These are phyloP conservation scores for Knufia petricola DNA, from an alignment of 2,329 filamentous ascomycete species.

Conservation along the genomic window DNA sequence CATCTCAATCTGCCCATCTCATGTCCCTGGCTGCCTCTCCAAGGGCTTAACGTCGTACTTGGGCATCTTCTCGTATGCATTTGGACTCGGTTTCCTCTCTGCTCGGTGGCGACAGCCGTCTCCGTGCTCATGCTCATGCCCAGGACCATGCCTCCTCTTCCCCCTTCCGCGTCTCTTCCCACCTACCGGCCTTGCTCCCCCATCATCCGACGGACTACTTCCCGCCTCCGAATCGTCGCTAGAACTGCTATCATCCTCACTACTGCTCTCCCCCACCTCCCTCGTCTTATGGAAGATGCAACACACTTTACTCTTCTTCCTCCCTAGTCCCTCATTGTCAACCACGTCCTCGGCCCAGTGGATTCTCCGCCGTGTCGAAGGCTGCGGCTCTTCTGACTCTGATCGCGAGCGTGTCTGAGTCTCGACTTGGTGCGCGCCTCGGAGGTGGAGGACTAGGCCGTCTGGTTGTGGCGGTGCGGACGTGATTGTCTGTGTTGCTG, in stretches of 20 bases:
- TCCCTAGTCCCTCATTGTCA: constrained; percentile 89
- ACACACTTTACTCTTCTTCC: constrained; percentile 98
- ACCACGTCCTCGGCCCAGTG: constrained; percentile 89
- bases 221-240: constrained; percentile 40
- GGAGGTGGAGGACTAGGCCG: constrained; percentile 21
- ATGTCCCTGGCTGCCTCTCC: constrained; percentile 6
- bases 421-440: constrained; percentile 16
- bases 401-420: neutral
- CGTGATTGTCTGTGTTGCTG: constrained; percentile 24
- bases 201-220: constrained; percentile 37
- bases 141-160: constrained; percentile 19
- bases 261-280: constrained; percentile 69
- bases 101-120: constrained; percentile 19
- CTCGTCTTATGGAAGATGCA: constrained; percentile 93
- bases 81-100: constrained; percentile 33
- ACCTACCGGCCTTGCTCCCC: constrained; percentile 24
- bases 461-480: constrained; percentile 12
- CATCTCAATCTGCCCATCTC: neutral
- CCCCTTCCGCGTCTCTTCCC: constrained; percentile 20
- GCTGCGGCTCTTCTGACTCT: constrained; percentile 1
- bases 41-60: constrained; percentile 21
- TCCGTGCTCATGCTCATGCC: constrained; percentile 14
- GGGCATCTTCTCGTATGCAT: constrained; percentile 40
- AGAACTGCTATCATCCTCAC: constrained; percentile 35
- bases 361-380: constrained; percentile 48